Conservation (phyloP, 2,329 filamentous ascomycete genomes). For the Eurotiales sp. region DNA sequence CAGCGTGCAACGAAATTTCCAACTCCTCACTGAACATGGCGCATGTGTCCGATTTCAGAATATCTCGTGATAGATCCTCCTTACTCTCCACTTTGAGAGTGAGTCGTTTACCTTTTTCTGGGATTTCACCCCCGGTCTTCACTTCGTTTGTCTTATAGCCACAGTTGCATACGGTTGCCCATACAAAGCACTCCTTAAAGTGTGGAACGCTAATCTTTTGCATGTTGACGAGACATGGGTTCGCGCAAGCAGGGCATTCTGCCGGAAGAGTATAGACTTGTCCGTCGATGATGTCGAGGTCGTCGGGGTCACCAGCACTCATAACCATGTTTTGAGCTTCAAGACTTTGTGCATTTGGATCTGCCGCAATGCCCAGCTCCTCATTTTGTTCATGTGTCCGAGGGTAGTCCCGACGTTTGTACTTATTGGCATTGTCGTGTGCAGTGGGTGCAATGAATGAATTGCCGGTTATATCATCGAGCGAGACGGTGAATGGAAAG, state of each 20-base stretch:
- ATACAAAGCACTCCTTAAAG: conserved; percentile 95
- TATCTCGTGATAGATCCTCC: conserved; percentile 81
- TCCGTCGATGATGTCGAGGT: conserved; percentile 84
- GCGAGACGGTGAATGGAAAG: conserved; percentile 82
- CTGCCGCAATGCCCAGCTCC: conserved; percentile 66
- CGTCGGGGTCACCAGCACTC: conserved; percentile 55
- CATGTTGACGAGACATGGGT: conserved; percentile 87
- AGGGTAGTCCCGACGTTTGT: conserved; percentile 77
- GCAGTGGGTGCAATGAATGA: conserved; percentile 91
- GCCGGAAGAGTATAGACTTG: conserved; percentile 92
- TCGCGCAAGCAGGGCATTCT: conserved; percentile 85
- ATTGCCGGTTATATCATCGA: conserved; percentile 93
- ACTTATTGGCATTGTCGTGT: conserved; percentile 74
- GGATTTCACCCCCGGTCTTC: conserved; percentile 92
- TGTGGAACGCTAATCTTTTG: conserved; percentile 98
- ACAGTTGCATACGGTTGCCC: conserved; percentile 92
- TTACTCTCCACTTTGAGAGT: conserved; percentile 66
- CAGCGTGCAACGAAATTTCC: conserved; percentile 80
- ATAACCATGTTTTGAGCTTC: conserved; percentile 25
- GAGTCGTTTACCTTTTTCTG: conserved; percentile 79
- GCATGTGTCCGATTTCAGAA: conserved; percentile 94
- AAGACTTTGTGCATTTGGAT: conserved; percentile 32
- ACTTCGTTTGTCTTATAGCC: conserved; percentile 96
- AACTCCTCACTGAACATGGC: conserved; percentile 83
- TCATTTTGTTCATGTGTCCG: conserved; percentile 84